These are phyloP conservation scores for Penicillium sp. DNA, from an alignment of 2,329 filamentous ascomycete genomes.

Conservation along the genomic window DNA sequence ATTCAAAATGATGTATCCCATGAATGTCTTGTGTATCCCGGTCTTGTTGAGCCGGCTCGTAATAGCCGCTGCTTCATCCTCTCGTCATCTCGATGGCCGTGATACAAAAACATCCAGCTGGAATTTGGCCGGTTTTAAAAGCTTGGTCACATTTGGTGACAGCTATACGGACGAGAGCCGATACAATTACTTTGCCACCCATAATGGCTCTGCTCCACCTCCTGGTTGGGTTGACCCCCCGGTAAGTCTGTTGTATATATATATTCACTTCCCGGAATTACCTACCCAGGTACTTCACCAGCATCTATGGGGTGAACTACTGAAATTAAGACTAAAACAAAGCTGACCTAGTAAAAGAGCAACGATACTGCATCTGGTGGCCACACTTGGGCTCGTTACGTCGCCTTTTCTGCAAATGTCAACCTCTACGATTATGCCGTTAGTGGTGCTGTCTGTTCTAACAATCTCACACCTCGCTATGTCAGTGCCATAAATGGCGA, in stretches of 20 bases:
- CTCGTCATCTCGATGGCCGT: not conserved
- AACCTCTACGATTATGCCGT: constrained; percentile 66
- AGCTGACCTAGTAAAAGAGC: constrained; percentile 22
- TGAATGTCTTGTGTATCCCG: not conserved
- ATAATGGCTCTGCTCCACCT: constrained; percentile 60
- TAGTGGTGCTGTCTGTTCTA: constrained; percentile 67
- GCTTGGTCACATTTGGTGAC: constrained; percentile 67
- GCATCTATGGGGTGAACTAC: too few relatives aligned
- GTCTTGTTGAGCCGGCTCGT: not conserved
- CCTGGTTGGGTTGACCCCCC: constrained; percentile 53
- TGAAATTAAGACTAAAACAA: not conserved
- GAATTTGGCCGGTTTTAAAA: constrained; percentile 51
- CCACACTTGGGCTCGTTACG: constrained; percentile 65
- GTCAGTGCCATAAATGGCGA: constrained; percentile 48
- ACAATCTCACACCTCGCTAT: constrained; percentile 59
- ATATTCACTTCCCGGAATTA: not conserved
- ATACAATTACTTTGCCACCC: constrained; percentile 57
- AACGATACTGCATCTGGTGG: constrained; percentile 62
- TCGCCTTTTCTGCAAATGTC: constrained; percentile 53
- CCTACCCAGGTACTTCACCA: too few relatives aligned
- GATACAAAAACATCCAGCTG: constrained; percentile 12
- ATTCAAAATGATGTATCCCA: not conserved
- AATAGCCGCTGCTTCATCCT: not conserved
- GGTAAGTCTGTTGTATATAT: constrained; percentile 25
- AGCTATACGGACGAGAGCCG: constrained; percentile 73